Percentiles rank a stretch among this genome's conserved stretches.
phyloP scores from a whole-genome alignment of 164 flowering plant genomes.

The Dillenia suffruticosa region DNA sequence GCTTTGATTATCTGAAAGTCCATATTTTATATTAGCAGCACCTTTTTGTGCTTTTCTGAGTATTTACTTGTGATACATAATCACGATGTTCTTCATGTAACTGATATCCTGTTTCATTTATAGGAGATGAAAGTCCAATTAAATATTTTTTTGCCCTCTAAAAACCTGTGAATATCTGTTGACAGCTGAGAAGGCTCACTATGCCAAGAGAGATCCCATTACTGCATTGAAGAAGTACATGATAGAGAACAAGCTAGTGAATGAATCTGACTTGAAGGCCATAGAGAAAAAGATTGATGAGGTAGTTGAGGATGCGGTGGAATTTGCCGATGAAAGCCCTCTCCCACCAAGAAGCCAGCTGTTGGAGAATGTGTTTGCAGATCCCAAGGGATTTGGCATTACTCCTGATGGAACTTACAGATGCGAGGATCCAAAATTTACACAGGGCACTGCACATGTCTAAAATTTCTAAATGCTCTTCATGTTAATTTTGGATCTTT shows the following conservation, averaged over 20 bases:
- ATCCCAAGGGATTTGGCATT: slow-evolving; percentile 94
- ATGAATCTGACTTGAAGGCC: slow-evolving; percentile 72
- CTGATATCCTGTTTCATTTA: too few species aligned
- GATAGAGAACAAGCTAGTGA: slow-evolving; percentile 61
- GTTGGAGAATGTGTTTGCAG: slow-evolving; percentile 88
- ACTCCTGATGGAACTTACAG: slow-evolving; percentile 91
- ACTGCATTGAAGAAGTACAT: slow-evolving; percentile 80
- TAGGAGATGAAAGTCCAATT: too few species aligned
- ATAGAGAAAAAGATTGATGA: slow-evolving; percentile 87
- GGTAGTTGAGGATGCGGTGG: slow-evolving; percentile 82
- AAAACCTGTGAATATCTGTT: slow-evolving; percentile 4
- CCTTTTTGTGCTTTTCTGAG: too few species aligned
- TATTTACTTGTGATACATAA: too few species aligned
- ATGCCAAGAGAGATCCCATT: slow-evolving; percentile 85
- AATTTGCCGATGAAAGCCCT: slow-evolving; percentile 88
- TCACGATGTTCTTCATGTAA: too few species aligned
- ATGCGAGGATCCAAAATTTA: slow-evolving; percentile 92
- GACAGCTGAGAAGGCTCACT: slow-evolving; percentile 89
- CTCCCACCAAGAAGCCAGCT: slow-evolving; percentile 74
- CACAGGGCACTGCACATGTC: slow-evolving; percentile 92
- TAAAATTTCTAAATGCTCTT: slow-evolving; percentile 16
- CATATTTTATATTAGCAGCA: too few species aligned
- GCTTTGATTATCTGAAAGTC: too few species aligned
- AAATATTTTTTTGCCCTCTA: neutral
- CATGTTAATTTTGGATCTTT: slow-evolving; percentile 6